These are phyloP conservation scores for Saitozyma podzolica DNA, from an alignment of 768 basidiomycete genomes.

Conservation along the genomic window DNA sequence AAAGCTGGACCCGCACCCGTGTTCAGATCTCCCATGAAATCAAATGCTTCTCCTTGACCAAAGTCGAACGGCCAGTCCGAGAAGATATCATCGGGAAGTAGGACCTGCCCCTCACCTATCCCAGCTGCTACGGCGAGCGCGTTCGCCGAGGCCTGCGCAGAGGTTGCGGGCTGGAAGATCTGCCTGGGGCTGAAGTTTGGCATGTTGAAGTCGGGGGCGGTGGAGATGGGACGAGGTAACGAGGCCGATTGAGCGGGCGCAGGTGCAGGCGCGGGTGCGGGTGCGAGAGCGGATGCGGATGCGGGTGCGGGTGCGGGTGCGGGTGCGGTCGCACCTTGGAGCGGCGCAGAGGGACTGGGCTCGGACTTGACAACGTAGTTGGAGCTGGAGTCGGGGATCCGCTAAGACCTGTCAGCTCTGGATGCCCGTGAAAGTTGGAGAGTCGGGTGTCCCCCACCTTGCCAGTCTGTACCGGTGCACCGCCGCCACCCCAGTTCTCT, in stretches of 20 bases:
- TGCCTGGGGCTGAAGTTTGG: neutral
- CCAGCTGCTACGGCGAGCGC: neutral
- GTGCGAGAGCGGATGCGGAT: too few species aligned
- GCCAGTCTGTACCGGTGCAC: neutral
- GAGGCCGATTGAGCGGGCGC: too few species aligned
- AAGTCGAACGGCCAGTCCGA: constrained; percentile 39
- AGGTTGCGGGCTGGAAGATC: constrained; percentile 1
- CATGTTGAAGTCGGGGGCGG: neutral
- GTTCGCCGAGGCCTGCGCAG: neutral
- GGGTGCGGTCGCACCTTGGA: too few species aligned
- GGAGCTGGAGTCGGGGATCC: neutral
- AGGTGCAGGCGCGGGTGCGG: too few species aligned
- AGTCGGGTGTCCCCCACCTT: neutral
- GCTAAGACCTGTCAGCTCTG: neutral
- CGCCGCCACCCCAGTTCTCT: neutral
- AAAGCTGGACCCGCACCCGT: too few species aligned
- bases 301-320: too few species aligned
- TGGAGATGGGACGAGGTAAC: too few species aligned
- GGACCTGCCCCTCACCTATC: constrained; percentile 10
- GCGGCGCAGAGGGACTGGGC: too few species aligned
- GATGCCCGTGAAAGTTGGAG: too few species aligned
- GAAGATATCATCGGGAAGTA: constrained; percentile 30
- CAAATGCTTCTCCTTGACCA: constrained; percentile 33
- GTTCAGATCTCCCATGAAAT: constrained; percentile 24
- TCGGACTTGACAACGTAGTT: too few species aligned